A percentile compares a stretch with the other conserved stretches of the same genome.
phyloP scores from a whole-genome alignment of 768 basidiomycete genomes.

The Lyophyllum decastes region DNA sequence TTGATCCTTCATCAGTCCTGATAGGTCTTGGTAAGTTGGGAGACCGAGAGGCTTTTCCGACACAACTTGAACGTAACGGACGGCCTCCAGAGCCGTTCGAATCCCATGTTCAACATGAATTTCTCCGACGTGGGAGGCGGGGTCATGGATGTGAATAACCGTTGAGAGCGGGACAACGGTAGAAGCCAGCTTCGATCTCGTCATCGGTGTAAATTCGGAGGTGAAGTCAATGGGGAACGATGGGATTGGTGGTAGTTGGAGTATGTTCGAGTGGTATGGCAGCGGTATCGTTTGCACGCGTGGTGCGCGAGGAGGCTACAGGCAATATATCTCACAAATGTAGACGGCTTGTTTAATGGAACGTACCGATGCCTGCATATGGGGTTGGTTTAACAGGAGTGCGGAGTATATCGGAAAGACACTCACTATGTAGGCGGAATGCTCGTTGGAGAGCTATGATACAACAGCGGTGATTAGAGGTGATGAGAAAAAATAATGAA shows the following conservation, averaged over 20 bases:
- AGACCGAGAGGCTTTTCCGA: background rate
- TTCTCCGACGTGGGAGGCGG: background rate
- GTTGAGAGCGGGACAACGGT: background rate
- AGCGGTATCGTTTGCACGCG: background rate
- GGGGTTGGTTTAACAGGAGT: background rate
- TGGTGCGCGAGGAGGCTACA: background rate
- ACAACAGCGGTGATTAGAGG: too few species aligned
- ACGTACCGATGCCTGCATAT: background rate
- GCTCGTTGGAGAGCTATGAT: background rate
- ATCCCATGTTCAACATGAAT: background rate
- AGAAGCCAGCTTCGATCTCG: background rate
- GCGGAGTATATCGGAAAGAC: background rate
- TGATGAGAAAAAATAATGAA: background rate
- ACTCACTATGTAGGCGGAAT: background rate
- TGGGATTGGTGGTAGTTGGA: background rate
- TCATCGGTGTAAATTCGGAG: background rate
- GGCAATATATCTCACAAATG: background rate
- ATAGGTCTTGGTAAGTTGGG: background rate
- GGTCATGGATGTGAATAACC: background rate
- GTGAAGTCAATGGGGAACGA: background rate
- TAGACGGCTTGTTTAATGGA: background rate
- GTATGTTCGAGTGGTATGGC: background rate
- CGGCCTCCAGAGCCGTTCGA: background rate
- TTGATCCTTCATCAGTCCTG: background rate
- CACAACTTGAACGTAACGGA: background rate